Conservation (phyloP, 2,329 filamentous ascomycete genomes). For the Westerdykella sp. region DNA sequence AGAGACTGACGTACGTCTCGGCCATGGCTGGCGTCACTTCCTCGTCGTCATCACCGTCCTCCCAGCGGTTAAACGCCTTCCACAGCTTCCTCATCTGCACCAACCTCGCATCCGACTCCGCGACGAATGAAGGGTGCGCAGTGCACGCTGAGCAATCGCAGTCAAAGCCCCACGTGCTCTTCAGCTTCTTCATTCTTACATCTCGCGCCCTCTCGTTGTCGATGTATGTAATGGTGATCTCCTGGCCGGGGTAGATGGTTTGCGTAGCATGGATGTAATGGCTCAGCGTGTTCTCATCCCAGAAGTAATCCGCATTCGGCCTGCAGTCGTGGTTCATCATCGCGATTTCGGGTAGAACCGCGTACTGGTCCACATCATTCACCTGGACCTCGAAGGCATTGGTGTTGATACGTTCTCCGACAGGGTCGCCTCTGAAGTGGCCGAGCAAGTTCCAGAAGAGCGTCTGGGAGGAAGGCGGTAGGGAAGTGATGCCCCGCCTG, state of each 20-base stretch:
- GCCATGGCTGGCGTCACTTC: constrained; percentile 29
- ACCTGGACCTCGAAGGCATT: constrained; percentile 31
- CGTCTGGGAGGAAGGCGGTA: constrained; percentile 14
- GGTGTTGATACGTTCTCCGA: constrained; percentile 32
- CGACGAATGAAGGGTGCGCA: constrained; percentile 18
- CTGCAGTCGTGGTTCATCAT: constrained; percentile 35
- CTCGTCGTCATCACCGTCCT: constrained; percentile 15
- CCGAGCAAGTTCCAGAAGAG: constrained; percentile 28
- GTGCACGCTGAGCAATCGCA: constrained; percentile 37
- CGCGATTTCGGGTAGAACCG: constrained; percentile 30
- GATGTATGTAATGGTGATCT: constrained; percentile 42
- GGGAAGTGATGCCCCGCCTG: constrained; percentile 21
- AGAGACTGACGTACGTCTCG: constrained; percentile 32
- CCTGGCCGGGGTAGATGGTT: constrained; percentile 35
- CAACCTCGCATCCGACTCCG: constrained; percentile 33
- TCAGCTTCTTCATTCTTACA: constrained; percentile 27
- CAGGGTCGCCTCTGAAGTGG: constrained; percentile 25
- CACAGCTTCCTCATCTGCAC: constrained; percentile 17
- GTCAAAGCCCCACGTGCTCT: constrained; percentile 36
- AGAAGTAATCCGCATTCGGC: constrained; percentile 39
- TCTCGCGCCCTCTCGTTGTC: constrained; percentile 30
- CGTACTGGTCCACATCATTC: constrained; percentile 19
- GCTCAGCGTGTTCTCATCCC: constrained; percentile 33
- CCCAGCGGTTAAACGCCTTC: too few relatives aligned
- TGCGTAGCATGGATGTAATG: constrained; percentile 38